A percentile compares a stretch with the other conserved stretches of the same genome.
Conservation (phyloP, 2,329 filamentous ascomycete species). For the Rugonectria rugulosa region DNA sequence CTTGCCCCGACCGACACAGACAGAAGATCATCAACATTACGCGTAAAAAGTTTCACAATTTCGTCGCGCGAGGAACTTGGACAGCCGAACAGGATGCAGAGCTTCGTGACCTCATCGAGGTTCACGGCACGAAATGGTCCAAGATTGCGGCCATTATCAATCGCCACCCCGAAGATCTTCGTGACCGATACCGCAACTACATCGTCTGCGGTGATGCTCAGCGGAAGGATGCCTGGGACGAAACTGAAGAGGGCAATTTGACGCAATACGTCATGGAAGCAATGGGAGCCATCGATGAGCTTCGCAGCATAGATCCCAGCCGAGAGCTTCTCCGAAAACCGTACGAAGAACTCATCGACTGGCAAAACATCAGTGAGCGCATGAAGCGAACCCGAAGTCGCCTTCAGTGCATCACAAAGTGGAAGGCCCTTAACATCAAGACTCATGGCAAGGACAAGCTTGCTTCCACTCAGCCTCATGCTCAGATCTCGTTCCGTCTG, state of each 20-base stretch:
- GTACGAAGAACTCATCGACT: constrained; percentile 67
- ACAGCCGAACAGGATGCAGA: constrained; percentile 48
- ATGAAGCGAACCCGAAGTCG: constrained; percentile 70
- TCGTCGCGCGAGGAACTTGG: constrained; percentile 59
- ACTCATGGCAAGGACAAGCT: constrained; percentile 44
- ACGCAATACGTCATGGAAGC: constrained; percentile 60
- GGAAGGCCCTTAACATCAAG: constrained; percentile 57
- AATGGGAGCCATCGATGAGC: constrained; percentile 55
- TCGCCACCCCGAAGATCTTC: constrained; percentile 69
- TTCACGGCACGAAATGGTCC: constrained; percentile 63
- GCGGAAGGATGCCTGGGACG: constrained; percentile 64
- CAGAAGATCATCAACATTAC: constrained; percentile 64
- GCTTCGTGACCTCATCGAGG: constrained; percentile 44
- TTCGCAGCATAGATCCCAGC: constrained; percentile 44
- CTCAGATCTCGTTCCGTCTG: constrained; percentile 50
- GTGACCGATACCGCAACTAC: constrained; percentile 76
- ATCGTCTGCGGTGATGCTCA: constrained; percentile 63
- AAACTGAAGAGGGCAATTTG: constrained; percentile 65
- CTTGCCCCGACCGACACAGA: constrained; percentile 58
- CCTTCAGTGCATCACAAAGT: constrained; percentile 74
- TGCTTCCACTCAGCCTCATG: constrained; percentile 42
- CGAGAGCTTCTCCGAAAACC: constrained; percentile 46
- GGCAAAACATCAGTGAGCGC: constrained; percentile 68
- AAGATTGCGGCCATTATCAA: constrained; percentile 68
- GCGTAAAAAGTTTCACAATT: constrained; percentile 72